Percentiles rank a stretch among this genome's conserved stretches.
Conservation (phyloP, 495 filamentous ascomycete genomes). For the Hypoxylon cercidicola region DNA sequence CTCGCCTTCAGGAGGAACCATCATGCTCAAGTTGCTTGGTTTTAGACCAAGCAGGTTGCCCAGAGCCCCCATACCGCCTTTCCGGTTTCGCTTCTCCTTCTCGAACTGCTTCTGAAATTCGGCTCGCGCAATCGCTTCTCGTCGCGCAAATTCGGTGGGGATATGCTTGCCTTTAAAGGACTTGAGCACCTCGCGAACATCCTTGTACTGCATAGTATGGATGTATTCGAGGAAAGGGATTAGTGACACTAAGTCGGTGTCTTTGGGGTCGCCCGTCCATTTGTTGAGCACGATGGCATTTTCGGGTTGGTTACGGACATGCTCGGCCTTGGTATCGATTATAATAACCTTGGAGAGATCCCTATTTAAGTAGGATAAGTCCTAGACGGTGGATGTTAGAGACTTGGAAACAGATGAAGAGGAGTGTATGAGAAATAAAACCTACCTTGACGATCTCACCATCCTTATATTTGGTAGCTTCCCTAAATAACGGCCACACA, state of each 20-base stretch:
- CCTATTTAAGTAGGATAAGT: slow-evolving; percentile 95
- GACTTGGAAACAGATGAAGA: background rate
- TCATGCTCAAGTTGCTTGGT: slow-evolving; percentile 63
- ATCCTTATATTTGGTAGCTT: slow-evolving; percentile 93
- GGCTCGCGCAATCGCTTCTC: slow-evolving; percentile 84
- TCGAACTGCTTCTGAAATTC: slow-evolving; percentile 81
- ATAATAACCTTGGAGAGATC: slow-evolving; percentile 93
- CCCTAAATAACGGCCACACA: slow-evolving; percentile 93
- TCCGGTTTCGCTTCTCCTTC: slow-evolving; percentile 71
- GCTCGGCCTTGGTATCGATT: slow-evolving; percentile 83
- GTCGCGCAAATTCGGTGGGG: slow-evolving; percentile 84
- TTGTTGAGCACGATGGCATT: slow-evolving; percentile 92
- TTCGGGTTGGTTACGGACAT: slow-evolving; percentile 86
- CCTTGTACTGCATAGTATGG: slow-evolving; percentile 87
- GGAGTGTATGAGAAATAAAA: slow-evolving; percentile 11
- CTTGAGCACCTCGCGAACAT: slow-evolving; percentile 84
- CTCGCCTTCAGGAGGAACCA: slow-evolving; percentile 71
- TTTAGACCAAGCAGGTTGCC: slow-evolving; percentile 79
- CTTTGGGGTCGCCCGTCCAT: slow-evolving; percentile 85
- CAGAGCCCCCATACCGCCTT: slow-evolving; percentile 69
- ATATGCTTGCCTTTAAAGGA: slow-evolving; percentile 89
- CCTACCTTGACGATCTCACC: slow-evolving; percentile 96
- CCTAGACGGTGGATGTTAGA: slow-evolving; percentile 60
- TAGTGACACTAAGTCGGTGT: slow-evolving; percentile 83
- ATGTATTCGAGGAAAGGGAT: slow-evolving; percentile 98